Evolutionary conservation across 768 basidiomycete genomes (phyloP).

Genomic region (Lentinula sp.): DNA sequence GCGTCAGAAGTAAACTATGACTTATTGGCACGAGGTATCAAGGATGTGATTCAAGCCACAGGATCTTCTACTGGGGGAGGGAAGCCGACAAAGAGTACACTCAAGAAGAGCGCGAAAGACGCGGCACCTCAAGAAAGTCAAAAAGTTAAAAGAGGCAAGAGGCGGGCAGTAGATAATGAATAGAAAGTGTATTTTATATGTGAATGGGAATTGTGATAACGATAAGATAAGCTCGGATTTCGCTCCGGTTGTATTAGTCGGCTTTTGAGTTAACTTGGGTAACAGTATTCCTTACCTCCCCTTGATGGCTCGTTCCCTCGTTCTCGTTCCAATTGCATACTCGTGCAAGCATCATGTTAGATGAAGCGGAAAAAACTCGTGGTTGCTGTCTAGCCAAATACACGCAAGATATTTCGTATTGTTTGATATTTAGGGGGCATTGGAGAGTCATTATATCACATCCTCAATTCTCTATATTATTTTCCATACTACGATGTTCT

Average conservation of each 20-base stretch:
- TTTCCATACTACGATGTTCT: not conserved
- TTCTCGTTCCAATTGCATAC: not conserved
- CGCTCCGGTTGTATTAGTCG: not conserved
- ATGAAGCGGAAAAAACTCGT: not conserved
- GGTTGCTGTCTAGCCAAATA: not conserved
- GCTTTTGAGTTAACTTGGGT: not conserved
- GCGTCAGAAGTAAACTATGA: not conserved
- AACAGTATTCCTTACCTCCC: not conserved
- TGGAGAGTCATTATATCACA: not conserved
- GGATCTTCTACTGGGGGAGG: not conserved
- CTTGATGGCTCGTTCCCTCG: too few species aligned
- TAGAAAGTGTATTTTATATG: not conserved
- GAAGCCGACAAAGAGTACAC: slow-evolving; percentile 9
- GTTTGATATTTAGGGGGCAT: not conserved
- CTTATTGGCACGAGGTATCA: slow-evolving; percentile 5
- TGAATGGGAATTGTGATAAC: not conserved
- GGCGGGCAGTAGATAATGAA: not conserved
- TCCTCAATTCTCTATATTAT: not conserved
- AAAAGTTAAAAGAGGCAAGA: slow-evolving; percentile 13
- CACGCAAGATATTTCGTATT: not conserved
- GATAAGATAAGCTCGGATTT: not conserved
- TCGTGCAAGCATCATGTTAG: not conserved
- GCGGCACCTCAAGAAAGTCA: not conserved
- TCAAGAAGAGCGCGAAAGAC: slow-evolving; percentile 1
- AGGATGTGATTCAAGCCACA: slow-evolving; percentile 9